Evolutionary conservation across 129 eudicot genomes (phyloP).

Genomic region (Solidago caesia): DNA sequence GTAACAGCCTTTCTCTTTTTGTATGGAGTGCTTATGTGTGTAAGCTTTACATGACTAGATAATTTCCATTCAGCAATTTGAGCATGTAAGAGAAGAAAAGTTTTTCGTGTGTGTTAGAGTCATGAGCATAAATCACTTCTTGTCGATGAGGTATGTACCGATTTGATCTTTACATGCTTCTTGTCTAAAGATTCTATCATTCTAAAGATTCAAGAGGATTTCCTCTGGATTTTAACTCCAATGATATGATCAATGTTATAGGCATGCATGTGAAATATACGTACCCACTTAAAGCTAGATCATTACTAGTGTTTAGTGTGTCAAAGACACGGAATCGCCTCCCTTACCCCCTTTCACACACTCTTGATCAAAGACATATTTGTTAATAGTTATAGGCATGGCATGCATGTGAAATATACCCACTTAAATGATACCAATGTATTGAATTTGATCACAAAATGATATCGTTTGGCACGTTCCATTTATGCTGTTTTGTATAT

Average conservation of each 20-base stretch:
- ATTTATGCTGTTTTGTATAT: no score
- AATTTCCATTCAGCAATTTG: slow-evolving; percentile 12
- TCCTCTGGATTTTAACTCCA: slow-evolving; percentile 5
- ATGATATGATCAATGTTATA: slow-evolving; percentile 2
- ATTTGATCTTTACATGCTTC: slow-evolving; percentile 31
- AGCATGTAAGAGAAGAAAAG: slow-evolving; percentile 18
- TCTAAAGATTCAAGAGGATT: slow-evolving; percentile 27
- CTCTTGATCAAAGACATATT: no score
- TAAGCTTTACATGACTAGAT: slow-evolving; percentile 10
- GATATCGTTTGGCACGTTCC: background rate
- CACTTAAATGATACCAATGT: no score
- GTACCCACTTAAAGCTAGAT: background rate
- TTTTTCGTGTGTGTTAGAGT: slow-evolving; percentile 10
- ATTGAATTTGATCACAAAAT: no score
- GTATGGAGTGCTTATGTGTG: slow-evolving; percentile 10
- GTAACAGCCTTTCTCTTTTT: slow-evolving; percentile 8
- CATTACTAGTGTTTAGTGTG: background rate
- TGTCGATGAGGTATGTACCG: slow-evolving; percentile 28
- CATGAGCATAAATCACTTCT: slow-evolving; percentile 26
- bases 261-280: slow-evolving; percentile 14
- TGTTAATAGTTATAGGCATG: no score
- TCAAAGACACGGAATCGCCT: background rate
- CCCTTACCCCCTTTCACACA: no score
- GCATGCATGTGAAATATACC: no score
- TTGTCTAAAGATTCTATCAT: slow-evolving; percentile 30